Evolutionary conservation across 1,284 basidiomycete species (phyloP).

Genomic region (Athelia sp.): DNA sequence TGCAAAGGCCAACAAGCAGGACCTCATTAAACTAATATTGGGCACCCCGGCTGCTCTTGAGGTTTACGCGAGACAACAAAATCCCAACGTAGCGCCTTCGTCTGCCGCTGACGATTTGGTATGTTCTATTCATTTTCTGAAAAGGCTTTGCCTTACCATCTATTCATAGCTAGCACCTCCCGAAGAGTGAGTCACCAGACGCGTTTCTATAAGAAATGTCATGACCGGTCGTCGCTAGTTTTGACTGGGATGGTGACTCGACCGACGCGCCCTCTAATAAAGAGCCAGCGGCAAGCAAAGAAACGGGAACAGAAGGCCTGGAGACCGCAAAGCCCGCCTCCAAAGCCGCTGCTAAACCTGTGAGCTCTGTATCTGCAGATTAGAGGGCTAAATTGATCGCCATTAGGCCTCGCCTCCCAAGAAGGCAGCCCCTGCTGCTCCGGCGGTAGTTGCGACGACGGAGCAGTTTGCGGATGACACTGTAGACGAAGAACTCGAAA

Average conservation of each 20-base stretch:
- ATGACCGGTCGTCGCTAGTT: conserved; percentile 15
- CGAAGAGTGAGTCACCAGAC: conserved; percentile 33
- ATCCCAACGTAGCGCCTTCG: conserved; percentile 5
- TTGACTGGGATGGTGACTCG: conserved; percentile 34
- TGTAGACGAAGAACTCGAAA: conserved; percentile 47
- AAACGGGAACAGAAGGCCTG: conserved; percentile 7
- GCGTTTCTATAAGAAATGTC: conserved; percentile 2
- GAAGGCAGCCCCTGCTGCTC: not conserved
- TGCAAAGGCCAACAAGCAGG: conserved; percentile 58
- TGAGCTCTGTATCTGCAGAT: not conserved
- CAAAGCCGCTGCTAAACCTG: conserved; percentile 8
- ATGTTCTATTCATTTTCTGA: not conserved
- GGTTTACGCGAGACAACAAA: conserved; percentile 36
- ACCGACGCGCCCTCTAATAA: conserved; percentile 9
- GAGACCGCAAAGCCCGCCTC: conserved; percentile 7
- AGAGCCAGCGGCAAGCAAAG: conserved; percentile 1
- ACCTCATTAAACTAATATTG: conserved; percentile 60
- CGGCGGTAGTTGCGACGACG: conserved; percentile 10
- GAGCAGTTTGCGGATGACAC: conserved; percentile 7
- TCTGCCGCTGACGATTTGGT: conserved; percentile 17
- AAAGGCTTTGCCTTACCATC: not conserved
- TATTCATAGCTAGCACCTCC: conserved; percentile 35
- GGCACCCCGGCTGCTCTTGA: conserved; percentile 45
- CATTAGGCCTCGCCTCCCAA: not conserved
- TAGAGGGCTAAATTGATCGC: not conserved